phyloP scores from a whole-genome alignment of 208 protist genomes.

The Trypanosomatidae sp. region DNA sequence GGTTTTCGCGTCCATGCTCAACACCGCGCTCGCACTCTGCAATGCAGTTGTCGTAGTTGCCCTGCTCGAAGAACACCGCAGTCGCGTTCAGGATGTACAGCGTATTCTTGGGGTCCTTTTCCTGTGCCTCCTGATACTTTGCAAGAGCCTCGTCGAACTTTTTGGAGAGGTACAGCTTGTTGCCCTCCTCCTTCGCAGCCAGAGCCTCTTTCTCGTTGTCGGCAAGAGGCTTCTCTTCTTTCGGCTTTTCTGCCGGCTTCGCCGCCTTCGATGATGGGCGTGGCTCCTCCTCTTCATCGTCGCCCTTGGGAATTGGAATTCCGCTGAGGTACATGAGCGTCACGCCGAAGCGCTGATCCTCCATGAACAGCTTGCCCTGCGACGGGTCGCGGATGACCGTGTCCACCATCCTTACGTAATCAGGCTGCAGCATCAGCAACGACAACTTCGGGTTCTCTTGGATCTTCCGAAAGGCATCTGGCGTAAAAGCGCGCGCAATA shows the following conservation, averaged over 20 bases:
- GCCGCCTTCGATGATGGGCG: slow-evolving; percentile 23
- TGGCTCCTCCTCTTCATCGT: slow-evolving; percentile 65
- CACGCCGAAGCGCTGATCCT: slow-evolving; percentile 86
- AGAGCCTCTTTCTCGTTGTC: slow-evolving; percentile 66
- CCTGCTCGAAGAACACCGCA: slow-evolving; percentile 95
- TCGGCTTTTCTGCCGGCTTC: slow-evolving; percentile 25
- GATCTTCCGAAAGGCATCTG: slow-evolving; percentile 83
- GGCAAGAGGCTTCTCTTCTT: slow-evolving; percentile 37
- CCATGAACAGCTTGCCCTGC: slow-evolving; percentile 57
- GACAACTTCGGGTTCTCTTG: slow-evolving; percentile 86
- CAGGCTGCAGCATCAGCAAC: slow-evolving; percentile 84
- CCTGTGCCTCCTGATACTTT: slow-evolving; percentile 87
- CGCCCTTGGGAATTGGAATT: slow-evolving; percentile 59
- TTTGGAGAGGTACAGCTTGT: slow-evolving; percentile 94
- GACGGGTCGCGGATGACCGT: slow-evolving; percentile 79
- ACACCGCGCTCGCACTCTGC: slow-evolving; percentile 89
- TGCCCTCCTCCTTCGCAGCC: slow-evolving; percentile 92
- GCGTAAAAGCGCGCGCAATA: slow-evolving; percentile 80
- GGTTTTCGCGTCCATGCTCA: slow-evolving; percentile 81
- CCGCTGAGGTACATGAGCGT: slow-evolving; percentile 84
- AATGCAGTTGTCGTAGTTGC: slow-evolving; percentile 93
- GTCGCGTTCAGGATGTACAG: slow-evolving; percentile 89
- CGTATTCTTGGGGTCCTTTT: slow-evolving; percentile 86
- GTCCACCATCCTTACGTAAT: slow-evolving; percentile 92
- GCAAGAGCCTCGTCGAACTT: slow-evolving; percentile 93